phyloP scores from a whole-genome alignment of 148 eudicot genomes.

The Silene uniflora region DNA sequence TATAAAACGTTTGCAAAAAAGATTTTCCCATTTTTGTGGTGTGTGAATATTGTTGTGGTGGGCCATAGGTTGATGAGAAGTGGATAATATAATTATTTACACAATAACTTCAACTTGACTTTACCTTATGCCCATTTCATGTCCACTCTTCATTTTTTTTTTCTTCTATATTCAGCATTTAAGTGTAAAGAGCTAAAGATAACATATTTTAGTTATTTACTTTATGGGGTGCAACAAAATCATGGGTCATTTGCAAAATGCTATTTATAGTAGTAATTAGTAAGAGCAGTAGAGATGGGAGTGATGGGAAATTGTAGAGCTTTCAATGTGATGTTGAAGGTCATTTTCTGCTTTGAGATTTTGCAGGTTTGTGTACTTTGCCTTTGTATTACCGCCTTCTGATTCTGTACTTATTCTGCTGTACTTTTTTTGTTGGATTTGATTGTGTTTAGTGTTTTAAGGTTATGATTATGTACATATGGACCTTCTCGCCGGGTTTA shows the following conservation, averaged over 20 bases:
- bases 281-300: slow-evolving; percentile 8
- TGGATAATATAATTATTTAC: slow-evolving; percentile 26
- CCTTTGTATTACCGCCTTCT: neutral
- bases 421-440: neutral
- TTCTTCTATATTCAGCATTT: slow-evolving; percentile 1
- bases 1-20: neutral
- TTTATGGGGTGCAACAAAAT: neutral
- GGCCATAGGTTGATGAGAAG: slow-evolving; percentile 17
- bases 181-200: neutral
- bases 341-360: slow-evolving; percentile 23
- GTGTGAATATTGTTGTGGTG: slow-evolving; percentile 12
- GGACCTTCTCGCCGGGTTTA: neutral
- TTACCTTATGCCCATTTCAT: slow-evolving; percentile 16
- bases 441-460: neutral
- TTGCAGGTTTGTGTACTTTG: slow-evolving; percentile 25
- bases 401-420: neutral
- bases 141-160: slow-evolving; percentile 1
- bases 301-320: slow-evolving; percentile 25
- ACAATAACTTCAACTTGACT: slow-evolving; percentile 11
- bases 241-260: neutral
- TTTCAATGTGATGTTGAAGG: slow-evolving; percentile 15
- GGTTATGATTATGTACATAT: neutral
- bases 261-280: neutral
- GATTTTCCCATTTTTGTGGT: slow-evolving; percentile 1
- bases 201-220: neutral